These are phyloP conservation scores for Acarospora socialis DNA, from an alignment of 2,329 filamentous ascomycete genomes.

Conservation along the genomic window DNA sequence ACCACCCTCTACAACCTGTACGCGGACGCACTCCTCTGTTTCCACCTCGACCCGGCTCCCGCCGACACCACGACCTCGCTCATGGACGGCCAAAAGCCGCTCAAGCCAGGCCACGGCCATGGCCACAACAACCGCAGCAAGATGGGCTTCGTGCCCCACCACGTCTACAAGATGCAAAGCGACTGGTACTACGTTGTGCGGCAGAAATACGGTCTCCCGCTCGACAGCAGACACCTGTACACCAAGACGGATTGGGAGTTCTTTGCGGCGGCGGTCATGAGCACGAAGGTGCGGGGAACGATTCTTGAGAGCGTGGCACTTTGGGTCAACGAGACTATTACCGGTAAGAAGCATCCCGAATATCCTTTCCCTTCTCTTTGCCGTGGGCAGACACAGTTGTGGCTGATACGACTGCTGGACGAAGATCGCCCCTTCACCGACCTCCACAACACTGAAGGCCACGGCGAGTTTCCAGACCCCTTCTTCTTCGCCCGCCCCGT, in stretches of 20 bases:
- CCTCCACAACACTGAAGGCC: conserved; percentile 65
- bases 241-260: conserved; percentile 89
- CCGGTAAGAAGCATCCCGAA: conserved; percentile 29
- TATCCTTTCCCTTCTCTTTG: neutral
- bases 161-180: conserved; percentile 65
- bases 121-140: conserved; percentile 21
- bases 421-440: conserved; percentile 62
- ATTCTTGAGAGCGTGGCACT: conserved; percentile 60
- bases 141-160: conserved; percentile 53
- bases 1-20: conserved; percentile 79
- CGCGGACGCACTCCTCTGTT: conserved; percentile 65
- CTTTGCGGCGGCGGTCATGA: conserved; percentile 68
- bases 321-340: conserved; percentile 75
- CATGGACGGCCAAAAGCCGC: conserved; percentile 9
- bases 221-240: conserved; percentile 71
- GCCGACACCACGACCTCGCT: conserved; percentile 9
- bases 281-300: conserved; percentile 50
- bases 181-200: conserved; percentile 67
- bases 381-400: conserved; percentile 11
- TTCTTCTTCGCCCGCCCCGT: conserved; percentile 72
- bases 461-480: conserved; percentile 58
- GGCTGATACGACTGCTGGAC: conserved; percentile 11
- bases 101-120: conserved; percentile 12
- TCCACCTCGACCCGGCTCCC: conserved; percentile 42
- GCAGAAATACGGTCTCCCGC: conserved; percentile 67